Evolutionary conservation across 2,329 filamentous ascomycete species (phyloP).

Genomic region (Aspergillus viridinutans): DNA sequence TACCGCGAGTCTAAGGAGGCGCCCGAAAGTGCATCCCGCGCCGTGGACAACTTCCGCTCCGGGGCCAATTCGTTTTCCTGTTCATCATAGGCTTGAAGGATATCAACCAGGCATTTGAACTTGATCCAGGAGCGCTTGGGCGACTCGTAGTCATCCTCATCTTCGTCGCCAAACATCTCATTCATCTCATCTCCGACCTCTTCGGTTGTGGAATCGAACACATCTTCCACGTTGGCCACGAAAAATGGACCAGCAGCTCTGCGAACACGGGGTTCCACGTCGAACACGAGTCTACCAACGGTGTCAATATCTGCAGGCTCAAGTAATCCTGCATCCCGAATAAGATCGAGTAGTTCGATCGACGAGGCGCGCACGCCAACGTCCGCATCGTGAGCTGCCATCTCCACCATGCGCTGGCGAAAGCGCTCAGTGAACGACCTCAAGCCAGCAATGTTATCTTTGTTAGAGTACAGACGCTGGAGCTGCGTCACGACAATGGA

Average conservation of each 20-base stretch:
- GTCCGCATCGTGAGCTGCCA: conserved; percentile 83
- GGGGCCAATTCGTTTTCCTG: conserved; percentile 45
- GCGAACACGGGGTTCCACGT: conserved; percentile 76
- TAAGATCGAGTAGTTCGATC: conserved; percentile 74
- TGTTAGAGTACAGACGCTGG: conserved; percentile 70
- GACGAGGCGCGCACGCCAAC: conserved; percentile 72
- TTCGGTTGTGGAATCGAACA: conserved; percentile 74
- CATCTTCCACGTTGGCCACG: conserved; percentile 76
- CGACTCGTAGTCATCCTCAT: conserved; percentile 65
- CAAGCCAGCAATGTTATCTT: conserved; percentile 69
- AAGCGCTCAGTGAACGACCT: conserved; percentile 94
- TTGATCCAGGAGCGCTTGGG: conserved; percentile 83
- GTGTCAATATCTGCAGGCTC: conserved; percentile 89
- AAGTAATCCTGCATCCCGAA: conserved; percentile 79
- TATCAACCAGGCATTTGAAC: conserved; percentile 84
- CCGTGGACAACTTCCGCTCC: conserved; percentile 18
- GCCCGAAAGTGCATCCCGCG: conserved; percentile 50
- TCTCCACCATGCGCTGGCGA: conserved; percentile 80
- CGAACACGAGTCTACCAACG: conserved; percentile 83
- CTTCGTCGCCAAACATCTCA: conserved; percentile 71
- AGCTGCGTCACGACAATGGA: conserved; percentile 86
- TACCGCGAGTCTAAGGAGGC: conserved; percentile 73
- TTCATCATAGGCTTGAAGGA: conserved; percentile 74
- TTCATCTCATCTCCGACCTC: conserved; percentile 77
- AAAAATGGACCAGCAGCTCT: conserved; percentile 91